Evolutionary conservation across 2,329 filamentous ascomycete genomes (phyloP).

Genomic region (Epichloe sibirici): DNA sequence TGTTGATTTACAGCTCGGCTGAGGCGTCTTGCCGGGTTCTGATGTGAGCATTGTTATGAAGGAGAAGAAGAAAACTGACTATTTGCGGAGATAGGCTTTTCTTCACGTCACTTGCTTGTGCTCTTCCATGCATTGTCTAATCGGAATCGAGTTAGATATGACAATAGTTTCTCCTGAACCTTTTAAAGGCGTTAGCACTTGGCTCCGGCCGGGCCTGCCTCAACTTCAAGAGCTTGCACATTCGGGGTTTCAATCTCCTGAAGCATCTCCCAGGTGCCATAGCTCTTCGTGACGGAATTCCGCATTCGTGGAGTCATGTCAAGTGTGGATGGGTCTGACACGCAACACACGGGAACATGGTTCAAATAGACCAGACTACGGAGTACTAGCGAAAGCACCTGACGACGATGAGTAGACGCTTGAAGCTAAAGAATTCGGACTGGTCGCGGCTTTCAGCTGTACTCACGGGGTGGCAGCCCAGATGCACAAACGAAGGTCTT

Average conservation of each 20-base stretch:
- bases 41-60: neutral
- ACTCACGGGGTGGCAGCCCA: neutral
- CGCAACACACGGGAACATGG: neutral
- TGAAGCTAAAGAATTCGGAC: neutral
- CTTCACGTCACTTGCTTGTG: neutral
- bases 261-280: neutral
- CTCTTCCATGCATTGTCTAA: neutral
- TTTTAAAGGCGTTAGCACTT: neutral
- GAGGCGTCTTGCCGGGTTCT: conserved; percentile 12
- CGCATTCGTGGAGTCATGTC: neutral
- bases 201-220: neutral
- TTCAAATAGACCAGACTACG: neutral
- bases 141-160: too few relatives aligned
- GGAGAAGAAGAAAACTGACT: neutral
- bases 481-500: neutral
- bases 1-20: neutral
- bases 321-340: too few relatives aligned
- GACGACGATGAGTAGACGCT: neutral
- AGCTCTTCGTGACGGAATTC: neutral
- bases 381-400: too few relatives aligned
- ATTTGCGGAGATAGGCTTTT: neutral
- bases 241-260: neutral
- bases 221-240: neutral
- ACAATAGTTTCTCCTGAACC: too few relatives aligned
- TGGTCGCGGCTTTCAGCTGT: neutral